Conservation (phyloP, 768 basidiomycete species). For the Butyriboletus loyo region DNA sequence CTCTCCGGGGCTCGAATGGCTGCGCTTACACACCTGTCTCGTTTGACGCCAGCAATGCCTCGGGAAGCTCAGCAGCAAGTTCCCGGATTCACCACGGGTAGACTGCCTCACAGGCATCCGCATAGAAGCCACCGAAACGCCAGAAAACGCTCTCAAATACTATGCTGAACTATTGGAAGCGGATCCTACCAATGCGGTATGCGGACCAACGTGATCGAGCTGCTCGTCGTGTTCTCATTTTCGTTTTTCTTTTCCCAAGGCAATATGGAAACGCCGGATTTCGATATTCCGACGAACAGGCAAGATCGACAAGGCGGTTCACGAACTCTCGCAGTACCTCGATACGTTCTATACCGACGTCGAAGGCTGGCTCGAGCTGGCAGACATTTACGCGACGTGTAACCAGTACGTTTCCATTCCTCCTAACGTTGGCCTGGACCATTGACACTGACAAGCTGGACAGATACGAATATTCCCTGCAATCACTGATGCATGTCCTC, state of each 20-base stretch:
- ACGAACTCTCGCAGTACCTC: slow-evolving; percentile 67
- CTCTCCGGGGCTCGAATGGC: neutral
- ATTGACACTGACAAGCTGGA: neutral
- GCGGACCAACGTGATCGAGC: slow-evolving; percentile 29
- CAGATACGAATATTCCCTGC: slow-evolving; percentile 71
- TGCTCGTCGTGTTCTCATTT: neutral
- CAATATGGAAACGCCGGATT: slow-evolving; percentile 78
- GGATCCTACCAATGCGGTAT: slow-evolving; percentile 69
- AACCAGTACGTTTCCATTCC: slow-evolving; percentile 54
- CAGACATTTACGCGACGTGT: slow-evolving; percentile 72
- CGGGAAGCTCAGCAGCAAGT: slow-evolving; percentile 57
- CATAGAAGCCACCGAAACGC: slow-evolving; percentile 64
- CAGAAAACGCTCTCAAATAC: slow-evolving; percentile 55
- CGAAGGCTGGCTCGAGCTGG: slow-evolving; percentile 86
- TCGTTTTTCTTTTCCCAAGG: slow-evolving; percentile 31
- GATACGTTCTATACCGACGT: slow-evolving; percentile 88
- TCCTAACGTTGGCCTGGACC: neutral
- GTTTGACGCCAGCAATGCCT: slow-evolving; percentile 37
- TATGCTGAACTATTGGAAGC: slow-evolving; percentile 60
- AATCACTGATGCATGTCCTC: slow-evolving; percentile 77
- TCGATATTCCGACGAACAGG: slow-evolving; percentile 65
- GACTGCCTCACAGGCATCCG: slow-evolving; percentile 75
- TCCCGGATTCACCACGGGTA: slow-evolving; percentile 78
- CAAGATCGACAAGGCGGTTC: slow-evolving; percentile 61
- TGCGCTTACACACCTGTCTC: slow-evolving; percentile 1